These are phyloP conservation scores for Theobroma grandiflorum DNA, from an alignment of 441 rosid species.

Conservation along the genomic window DNA sequence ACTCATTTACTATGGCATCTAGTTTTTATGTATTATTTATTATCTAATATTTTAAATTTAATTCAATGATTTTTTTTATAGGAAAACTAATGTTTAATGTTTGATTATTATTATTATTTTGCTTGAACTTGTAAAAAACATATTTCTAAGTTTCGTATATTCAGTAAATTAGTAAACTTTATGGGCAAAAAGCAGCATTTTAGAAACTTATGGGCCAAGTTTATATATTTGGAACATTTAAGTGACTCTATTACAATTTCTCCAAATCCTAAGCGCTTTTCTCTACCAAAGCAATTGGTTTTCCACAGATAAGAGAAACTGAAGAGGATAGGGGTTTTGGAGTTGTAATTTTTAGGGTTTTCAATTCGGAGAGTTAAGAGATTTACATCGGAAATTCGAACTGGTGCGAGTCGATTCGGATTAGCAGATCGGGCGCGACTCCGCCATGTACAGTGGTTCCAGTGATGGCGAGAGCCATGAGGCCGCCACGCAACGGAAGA, in stretches of 20 bases:
- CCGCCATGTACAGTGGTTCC: conserved; percentile 86
- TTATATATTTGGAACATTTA: neutral
- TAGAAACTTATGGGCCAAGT: neutral
- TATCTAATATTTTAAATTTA: no score
- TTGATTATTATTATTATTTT: neutral
- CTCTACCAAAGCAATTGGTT: neutral
- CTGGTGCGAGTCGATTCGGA: conserved; percentile 23
- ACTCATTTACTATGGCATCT: neutral
- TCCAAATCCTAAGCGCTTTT: neutral
- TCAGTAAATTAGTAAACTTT: no score
- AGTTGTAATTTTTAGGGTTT: conserved; percentile 19
- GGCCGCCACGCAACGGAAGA: conserved; percentile 78
- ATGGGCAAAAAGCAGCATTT: neutral
- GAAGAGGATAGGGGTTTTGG: conserved; percentile 35
- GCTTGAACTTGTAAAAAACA: neutral
- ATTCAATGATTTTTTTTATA: neutral
- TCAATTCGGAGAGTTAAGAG: neutral
- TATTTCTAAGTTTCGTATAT: neutral
- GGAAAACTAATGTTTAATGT: neutral
- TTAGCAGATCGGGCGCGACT: conserved; percentile 32
- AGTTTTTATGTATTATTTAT: no score
- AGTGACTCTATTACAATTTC: neutral
- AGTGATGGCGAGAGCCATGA: conserved; percentile 97
- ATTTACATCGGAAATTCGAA: conserved; percentile 12
- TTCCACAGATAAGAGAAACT: conserved; percentile 8